Base-by-base conservation (phyloP, 2,329 filamentous ascomycete genomes). In the Coniella vitis region DNA sequence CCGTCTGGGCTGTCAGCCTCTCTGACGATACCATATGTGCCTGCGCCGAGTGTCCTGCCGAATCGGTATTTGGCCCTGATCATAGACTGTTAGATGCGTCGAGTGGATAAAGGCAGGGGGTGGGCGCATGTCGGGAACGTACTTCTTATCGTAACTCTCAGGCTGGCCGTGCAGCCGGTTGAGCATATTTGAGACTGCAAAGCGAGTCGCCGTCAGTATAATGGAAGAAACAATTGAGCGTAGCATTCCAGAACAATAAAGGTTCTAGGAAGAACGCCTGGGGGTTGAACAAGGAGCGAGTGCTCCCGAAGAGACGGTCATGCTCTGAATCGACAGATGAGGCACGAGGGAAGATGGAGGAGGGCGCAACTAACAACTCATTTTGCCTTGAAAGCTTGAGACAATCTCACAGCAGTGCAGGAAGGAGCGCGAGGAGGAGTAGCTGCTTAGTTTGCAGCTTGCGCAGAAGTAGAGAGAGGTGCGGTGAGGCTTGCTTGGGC, bases 91-190 rank as follows among this genome's bases (percentile, higher is more conserved):
- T 51, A 56, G 57, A 48, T 16, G 22, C 38, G 48, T 47, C 45
- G 56, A 51, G 38, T 31, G 58, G 54, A 57, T 57, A 12, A 36
- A 22, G 12, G 14, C 20, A 40, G 20, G 49, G 40, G 22, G 48
- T 56, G 42, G 57, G 52, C 47, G 25, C 25, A 29, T 5, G 25
- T 44, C 37, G 47, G 44, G 50, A 50, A 63, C 74, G 63, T 73
- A 94, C 88, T 98, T 98, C 73, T 95, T 95, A 67, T 97, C 93
- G 75, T 98, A 98, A 73, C 89, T 96, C 60, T 95, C 90, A 59
- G 91, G 91, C 74, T 97, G 91, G 69, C 90, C 90, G 63, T 94
- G 88, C 63, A 96, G 86, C 79, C 91, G 90, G 73, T 91, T 95
- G 62, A 96, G 78, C 88, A 96, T 95, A 64, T 79, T 86, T 59